Conservation (phyloP, 108 stramenopile genomes). For the Licmophora abbreviata region DNA sequence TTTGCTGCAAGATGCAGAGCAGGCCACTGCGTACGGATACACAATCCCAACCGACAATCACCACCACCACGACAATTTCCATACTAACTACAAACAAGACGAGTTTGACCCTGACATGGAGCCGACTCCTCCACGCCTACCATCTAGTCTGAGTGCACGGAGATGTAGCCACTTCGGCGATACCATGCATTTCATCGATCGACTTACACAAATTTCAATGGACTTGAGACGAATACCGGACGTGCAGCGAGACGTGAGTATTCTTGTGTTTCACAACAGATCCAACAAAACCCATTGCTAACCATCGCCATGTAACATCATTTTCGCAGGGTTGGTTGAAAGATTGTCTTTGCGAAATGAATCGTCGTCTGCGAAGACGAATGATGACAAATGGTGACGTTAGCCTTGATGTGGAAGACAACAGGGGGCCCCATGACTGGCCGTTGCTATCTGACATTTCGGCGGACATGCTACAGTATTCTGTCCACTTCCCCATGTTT, state of each 20-base stretch:
- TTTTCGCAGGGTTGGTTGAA: neutral
- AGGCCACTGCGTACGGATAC: slow-evolving; percentile 78
- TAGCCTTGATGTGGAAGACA: slow-evolving; percentile 76
- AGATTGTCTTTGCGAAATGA: slow-evolving; percentile 53
- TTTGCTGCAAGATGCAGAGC: slow-evolving; percentile 79
- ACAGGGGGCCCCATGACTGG: slow-evolving; percentile 45
- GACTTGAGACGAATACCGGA: slow-evolving; percentile 52
- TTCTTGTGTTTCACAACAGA: neutral
- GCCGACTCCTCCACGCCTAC: slow-evolving; percentile 21
- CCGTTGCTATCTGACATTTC: slow-evolving; percentile 34
- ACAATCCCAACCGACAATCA: slow-evolving; percentile 14
- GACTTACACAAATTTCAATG: slow-evolving; percentile 70
- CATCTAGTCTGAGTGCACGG: slow-evolving; percentile 56
- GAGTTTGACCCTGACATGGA: neutral
- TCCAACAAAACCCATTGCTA: neutral
- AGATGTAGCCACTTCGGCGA: slow-evolving; percentile 84
- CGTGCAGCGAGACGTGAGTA: slow-evolving; percentile 31
- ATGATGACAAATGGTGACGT: slow-evolving; percentile 73
- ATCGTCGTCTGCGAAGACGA: slow-evolving; percentile 62
- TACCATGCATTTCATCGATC: slow-evolving; percentile 84
- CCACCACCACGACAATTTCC: slow-evolving; percentile 4
- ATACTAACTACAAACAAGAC: neutral
- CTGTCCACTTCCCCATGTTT: slow-evolving; percentile 74
- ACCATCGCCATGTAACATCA: neutral
- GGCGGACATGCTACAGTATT: slow-evolving; percentile 61